Evolutionary conservation across 2,329 filamentous ascomycete species (phyloP), one percentile per base, ranked within the genome.

Genomic region (Neopestalotiopsis sp.): DNA sequence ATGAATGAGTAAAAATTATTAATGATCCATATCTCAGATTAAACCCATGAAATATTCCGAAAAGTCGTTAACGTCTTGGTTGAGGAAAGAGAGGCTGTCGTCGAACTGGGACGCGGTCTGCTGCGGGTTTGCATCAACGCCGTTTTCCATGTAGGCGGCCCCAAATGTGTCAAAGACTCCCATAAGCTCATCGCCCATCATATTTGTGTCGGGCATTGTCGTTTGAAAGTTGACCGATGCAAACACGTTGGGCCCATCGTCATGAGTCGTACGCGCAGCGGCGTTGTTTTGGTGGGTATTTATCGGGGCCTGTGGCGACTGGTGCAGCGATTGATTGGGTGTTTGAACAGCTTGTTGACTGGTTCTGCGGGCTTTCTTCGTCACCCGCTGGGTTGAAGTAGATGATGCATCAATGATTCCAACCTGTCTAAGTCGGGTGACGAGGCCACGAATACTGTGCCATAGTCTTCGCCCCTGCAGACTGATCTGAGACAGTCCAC

Each of bases 141-240:
- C 40, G 13, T 28, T 64, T 17, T 66, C 63, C 63, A 66, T 58
- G 49, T 66, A 66, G n/a, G 34, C 45, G 20, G 40, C 17, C 10
- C 65, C 56, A n/a, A 67, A 67, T 28, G 57, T 53, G 30, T 67
- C 57, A 49, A 67, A 67, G 12, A 67, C 34, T 4, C 57, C 65
- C 53, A 67, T 42, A 4, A 67, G 34, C 28, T 67, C 65, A 30
- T 67, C 57, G 56, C 65, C 65, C 57, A 67, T 67, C 14, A 34
- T 30, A 34, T 61, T 59, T 34, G 59, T 67, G 40, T 67, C 65
- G 13, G 65, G 65, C 32, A 40, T 32, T 7, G 53, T 20, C 20
- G 53, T 34, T 13, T 61, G 13, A n/a, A 67, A 61, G 6, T 59
- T 34, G 13, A 17, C 24, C 12, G 42, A 20, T 34, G n/a, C 20